Percentiles rank a stretch among this genome's conserved stretches.
These are phyloP conservation scores for Saururus chinensis DNA, from an alignment of 164 flowering plant species.

Conservation along the genomic window DNA sequence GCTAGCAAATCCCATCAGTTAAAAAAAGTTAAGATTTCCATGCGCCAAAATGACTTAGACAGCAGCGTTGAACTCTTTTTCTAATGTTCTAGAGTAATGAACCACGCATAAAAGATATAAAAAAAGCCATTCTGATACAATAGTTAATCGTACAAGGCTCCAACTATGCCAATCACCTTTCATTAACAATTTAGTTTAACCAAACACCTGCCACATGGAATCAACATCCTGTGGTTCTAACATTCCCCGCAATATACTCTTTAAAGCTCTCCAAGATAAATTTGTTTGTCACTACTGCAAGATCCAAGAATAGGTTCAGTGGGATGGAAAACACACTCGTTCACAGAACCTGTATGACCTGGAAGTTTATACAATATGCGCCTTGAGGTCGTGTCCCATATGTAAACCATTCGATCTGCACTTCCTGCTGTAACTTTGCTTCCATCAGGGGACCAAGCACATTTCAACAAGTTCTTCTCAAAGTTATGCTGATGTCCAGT, in stretches of 20 bases:
- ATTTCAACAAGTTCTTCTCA: conserved; percentile 90
- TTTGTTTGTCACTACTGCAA: conserved; percentile 90
- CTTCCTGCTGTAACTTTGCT: conserved; percentile 96
- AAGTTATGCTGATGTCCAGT: conserved; percentile 97
- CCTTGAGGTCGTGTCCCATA: conserved; percentile 93
- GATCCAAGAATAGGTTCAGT: conserved; percentile 82
- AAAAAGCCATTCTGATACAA: too few relatives aligned
- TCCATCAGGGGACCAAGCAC: conserved; percentile 97
- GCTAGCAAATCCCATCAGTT: neutral
- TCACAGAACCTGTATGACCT: conserved; percentile 94
- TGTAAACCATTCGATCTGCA: conserved; percentile 88
- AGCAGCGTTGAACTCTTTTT: too few relatives aligned
- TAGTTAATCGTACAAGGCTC: too few relatives aligned
- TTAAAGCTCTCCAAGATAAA: conserved; percentile 82
- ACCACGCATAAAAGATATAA: neutral
- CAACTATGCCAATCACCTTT: too few relatives aligned
- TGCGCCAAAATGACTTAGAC: too few relatives aligned
- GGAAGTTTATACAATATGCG: conserved; percentile 88
- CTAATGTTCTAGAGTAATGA: too few relatives aligned
- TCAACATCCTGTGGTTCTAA: too few relatives aligned
- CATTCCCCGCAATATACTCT: neutral
- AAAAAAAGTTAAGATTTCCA: neutral
- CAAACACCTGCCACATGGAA: too few relatives aligned
- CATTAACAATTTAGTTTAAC: too few relatives aligned
- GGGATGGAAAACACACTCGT: conserved; percentile 87